Conservation (phyloP, 257 asterid species). For the Eucommia ulmoides region DNA sequence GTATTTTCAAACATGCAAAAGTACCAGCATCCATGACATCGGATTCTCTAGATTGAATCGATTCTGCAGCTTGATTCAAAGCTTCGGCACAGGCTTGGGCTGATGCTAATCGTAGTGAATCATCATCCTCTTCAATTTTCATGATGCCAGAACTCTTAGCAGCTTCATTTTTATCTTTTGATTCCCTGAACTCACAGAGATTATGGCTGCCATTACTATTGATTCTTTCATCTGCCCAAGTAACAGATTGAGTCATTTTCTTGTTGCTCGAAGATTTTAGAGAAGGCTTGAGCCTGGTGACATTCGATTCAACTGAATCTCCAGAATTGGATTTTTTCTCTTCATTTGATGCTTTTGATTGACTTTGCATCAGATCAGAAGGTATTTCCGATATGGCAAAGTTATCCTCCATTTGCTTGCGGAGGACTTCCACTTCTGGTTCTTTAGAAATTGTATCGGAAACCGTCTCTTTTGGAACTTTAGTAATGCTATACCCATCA, state of each 20-base stretch:
- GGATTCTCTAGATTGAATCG: constrained; percentile 56
- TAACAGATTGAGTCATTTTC: constrained; percentile 39
- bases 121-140: constrained; percentile 25
- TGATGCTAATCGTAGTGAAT: constrained; percentile 42
- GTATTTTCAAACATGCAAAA: not conserved
- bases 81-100: constrained; percentile 94
- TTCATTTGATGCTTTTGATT: constrained; percentile 16
- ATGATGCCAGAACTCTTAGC: constrained; percentile 13
- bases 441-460: constrained; percentile 21
- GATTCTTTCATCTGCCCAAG: constrained; percentile 76
- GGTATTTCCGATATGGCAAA: constrained; percentile 17
- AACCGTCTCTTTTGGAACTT: constrained; percentile 17
- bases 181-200: constrained; percentile 31
- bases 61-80: constrained; percentile 68
- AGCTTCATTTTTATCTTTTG: constrained; percentile 18
- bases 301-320: constrained; percentile 19
- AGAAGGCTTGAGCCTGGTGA: constrained; percentile 42
- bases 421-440: constrained; percentile 18
- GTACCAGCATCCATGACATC: constrained; percentile 72
- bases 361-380: constrained; percentile 21
- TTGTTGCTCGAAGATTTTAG: constrained; percentile 48
- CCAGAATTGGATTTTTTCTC: constrained; percentile 7
- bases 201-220: constrained; percentile 19
- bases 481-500: constrained; percentile 62
- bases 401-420: constrained; percentile 11